Evolutionary conservation across 352 stramenopile genomes (phyloP).

Genomic region (Pythium rhizo-oryzae): DNA sequence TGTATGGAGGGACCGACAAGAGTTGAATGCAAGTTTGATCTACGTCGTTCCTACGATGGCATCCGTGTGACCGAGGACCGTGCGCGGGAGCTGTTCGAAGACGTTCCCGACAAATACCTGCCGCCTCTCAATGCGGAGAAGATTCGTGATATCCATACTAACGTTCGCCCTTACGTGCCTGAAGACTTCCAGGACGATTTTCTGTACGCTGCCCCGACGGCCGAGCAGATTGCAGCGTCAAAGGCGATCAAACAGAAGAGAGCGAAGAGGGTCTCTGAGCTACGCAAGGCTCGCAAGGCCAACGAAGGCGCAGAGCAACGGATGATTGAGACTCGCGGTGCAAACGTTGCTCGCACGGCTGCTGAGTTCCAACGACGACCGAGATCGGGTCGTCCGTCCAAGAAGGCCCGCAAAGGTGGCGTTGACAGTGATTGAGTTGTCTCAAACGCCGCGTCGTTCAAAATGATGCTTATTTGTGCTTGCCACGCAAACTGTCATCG

Average conservation of each 20-base stretch:
- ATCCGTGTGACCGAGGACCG: not conserved
- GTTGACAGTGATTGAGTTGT: too few species aligned
- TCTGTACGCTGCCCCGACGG: constrained; percentile 15
- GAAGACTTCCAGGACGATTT: constrained; percentile 13
- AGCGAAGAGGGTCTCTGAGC: not conserved
- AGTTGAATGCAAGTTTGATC: not conserved
- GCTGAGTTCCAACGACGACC: too few species aligned
- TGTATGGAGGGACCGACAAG: not conserved
- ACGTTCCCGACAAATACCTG: not conserved
- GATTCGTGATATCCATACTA: constrained; percentile 20
- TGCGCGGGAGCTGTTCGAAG: not conserved
- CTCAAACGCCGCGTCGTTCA: too few species aligned
- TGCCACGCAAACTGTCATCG: not conserved
- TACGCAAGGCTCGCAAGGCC: not conserved
- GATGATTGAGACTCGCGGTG: too few species aligned
- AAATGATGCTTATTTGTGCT: not conserved
- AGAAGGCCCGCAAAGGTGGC: too few species aligned
- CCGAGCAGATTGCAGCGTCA: constrained; percentile 7
- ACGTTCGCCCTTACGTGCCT: constrained; percentile 22
- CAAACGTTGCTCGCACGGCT: too few species aligned
- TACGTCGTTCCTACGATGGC: constrained; percentile 1
- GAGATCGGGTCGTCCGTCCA: too few species aligned
- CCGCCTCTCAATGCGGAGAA: constrained; percentile 9
- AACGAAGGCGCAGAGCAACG: too few species aligned
- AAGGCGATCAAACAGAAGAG: constrained; percentile 4